Evolutionary conservation across 768 basidiomycete genomes (phyloP).

Genomic region (Obba rivulosa): DNA sequence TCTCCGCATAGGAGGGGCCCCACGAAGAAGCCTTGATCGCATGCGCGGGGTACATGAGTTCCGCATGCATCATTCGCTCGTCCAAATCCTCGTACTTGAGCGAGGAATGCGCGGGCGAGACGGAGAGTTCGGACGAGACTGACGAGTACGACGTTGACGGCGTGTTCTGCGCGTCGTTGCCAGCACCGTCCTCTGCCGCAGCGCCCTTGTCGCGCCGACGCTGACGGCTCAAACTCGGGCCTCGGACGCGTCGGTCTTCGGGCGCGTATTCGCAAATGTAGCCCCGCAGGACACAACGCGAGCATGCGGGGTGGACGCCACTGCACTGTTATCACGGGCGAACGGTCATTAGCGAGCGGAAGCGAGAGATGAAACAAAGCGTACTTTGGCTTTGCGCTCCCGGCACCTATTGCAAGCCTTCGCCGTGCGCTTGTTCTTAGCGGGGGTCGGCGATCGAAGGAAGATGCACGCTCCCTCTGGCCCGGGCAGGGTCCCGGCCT

Average conservation of each 20-base stretch:
- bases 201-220: background rate
- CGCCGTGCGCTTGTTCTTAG: slow-evolving; percentile 30
- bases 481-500: slow-evolving; percentile 29
- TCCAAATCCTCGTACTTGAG: slow-evolving; percentile 10
- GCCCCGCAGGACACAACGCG: slow-evolving; percentile 29
- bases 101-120: background rate
- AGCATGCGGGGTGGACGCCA: slow-evolving; percentile 30
- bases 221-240: background rate
- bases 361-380: slow-evolving; percentile 2
- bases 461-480: slow-evolving; percentile 34
- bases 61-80: background rate
- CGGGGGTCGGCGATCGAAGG: slow-evolving; percentile 33
- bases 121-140: slow-evolving; percentile 5
- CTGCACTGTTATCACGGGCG: slow-evolving; percentile 24
- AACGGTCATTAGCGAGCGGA: background rate
- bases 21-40: background rate
- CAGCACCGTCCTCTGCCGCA: background rate
- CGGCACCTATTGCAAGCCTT: slow-evolving; percentile 35
- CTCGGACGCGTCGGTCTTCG: slow-evolving; percentile 14
- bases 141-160: slow-evolving; percentile 4
- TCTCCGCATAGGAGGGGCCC: background rate
- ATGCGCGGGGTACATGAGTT: slow-evolving; percentile 4
- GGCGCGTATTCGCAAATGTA: slow-evolving; percentile 28
- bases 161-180: background rate
- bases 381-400: slow-evolving; percentile 35